Base-by-base conservation (phyloP, 1,284 basidiomycete species). In the Puccinia hordei region DNA sequence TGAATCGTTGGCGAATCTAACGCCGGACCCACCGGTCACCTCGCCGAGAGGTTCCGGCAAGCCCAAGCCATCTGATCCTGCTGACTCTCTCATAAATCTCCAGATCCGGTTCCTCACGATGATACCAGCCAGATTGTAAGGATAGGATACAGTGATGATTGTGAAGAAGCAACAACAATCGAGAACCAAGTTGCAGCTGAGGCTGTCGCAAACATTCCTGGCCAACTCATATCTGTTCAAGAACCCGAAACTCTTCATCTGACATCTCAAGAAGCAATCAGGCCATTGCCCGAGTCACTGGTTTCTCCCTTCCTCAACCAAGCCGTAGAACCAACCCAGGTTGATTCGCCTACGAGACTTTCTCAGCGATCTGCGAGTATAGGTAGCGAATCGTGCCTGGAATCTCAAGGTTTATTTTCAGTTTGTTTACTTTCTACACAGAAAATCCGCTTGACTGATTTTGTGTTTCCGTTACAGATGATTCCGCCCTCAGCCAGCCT, bases 401-500 rank as follows among this genome's bases (percentile, higher is more conserved):
- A 49, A 38, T 63, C 22, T 73, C 57, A 53, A 73, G 68, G 73
- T 75, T 35, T 6, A 41, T 24, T 44, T 49, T 63, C 27, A n/a
- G n/a, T n/a, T n/a, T n/a, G n/a, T n/a, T 30, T 46, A 27, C 38
- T 65, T 65, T 35, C 33, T 75, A 30, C 19, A 8, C n/a, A 27
- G 33, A 46, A 46, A 59, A 55, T 3, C 15, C 6, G 30, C 35
- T 65, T 49, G 0, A 44, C 57, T 73, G 35, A 73, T 44, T 61
- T 22, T 19, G 13, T 59, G 17, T n/a, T 8, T 38, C 33, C 73
- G 12, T 51, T 46, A 4, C 38, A 75, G 73, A 75, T 65, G 73
- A 75, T 35, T 75, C 73, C 12, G 53, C 59, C n/a, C 73, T 75
- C 41, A 75, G 73, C 51, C 44, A 75, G 27, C 44, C 38, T 49